phyloP scores from a whole-genome alignment of 2,329 filamentous ascomycete species.

The Colletotrichum ledebouriae region DNA sequence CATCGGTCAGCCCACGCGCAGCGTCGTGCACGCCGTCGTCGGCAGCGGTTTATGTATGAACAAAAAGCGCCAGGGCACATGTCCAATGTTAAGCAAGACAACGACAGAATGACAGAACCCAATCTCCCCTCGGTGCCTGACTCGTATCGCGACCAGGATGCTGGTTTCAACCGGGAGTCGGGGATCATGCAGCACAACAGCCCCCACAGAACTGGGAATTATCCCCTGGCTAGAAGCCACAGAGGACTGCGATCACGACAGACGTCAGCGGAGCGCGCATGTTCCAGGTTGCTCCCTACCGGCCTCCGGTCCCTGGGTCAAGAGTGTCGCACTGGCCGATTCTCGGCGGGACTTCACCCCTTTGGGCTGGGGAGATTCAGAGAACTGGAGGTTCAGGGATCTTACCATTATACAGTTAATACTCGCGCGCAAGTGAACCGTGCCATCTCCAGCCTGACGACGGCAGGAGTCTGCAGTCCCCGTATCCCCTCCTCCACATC shows the following conservation, averaged over 20 bases:
- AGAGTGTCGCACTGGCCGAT: constrained; percentile 31
- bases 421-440: constrained; percentile 26
- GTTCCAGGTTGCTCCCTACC: constrained; percentile 29
- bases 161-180: constrained; percentile 38
- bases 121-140: constrained; percentile 36
- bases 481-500: constrained; percentile 36
- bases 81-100: constrained; percentile 29
- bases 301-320: constrained; percentile 28
- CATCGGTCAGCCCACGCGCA: not conserved
- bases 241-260: constrained; percentile 36
- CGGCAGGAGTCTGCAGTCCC: constrained; percentile 1
- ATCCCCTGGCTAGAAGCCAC: constrained; percentile 27
- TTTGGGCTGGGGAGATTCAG: constrained; percentile 10
- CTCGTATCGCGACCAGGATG: constrained; percentile 34
- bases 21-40: not conserved
- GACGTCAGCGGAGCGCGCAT: constrained; percentile 26
- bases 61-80: constrained; percentile 20
- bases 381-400: constrained; percentile 30
- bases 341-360: constrained; percentile 22
- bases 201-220: constrained; percentile 27
- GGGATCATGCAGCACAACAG: constrained; percentile 17
- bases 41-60: constrained; percentile 3
- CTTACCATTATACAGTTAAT: constrained; percentile 20
- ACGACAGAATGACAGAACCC: constrained; percentile 22
- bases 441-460: constrained; percentile 16